A percentile compares a stretch with the other conserved stretches of the same genome.
phyloP scores from a whole-genome alignment of 1,284 basidiomycete species.

The Paramarasmius palmivorus region DNA sequence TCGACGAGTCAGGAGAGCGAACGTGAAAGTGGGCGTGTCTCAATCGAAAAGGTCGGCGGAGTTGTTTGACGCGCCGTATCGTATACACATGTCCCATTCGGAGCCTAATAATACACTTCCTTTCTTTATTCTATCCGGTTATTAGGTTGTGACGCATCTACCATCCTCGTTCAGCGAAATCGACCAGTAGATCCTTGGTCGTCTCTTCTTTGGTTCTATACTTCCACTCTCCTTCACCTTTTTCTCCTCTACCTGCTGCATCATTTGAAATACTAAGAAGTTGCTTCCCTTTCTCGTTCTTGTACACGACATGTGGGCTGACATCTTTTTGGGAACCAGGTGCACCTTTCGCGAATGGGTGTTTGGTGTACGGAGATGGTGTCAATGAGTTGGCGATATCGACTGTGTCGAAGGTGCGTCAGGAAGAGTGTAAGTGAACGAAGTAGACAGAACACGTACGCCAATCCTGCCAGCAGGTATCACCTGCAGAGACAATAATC shows the following conservation, averaged over 20 bases:
- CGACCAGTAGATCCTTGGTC: conserved; percentile 39
- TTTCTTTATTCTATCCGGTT: too few species aligned
- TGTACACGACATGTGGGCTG: conserved; percentile 28
- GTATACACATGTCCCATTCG: too few species aligned
- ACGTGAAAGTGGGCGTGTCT: too few species aligned
- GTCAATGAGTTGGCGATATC: conserved; percentile 29
- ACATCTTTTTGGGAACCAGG: conserved; percentile 28
- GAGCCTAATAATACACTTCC: too few species aligned
- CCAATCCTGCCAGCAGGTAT: conserved; percentile 32
- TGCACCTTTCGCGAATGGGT: conserved; percentile 27
- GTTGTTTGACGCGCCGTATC: too few species aligned
- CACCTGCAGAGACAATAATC: conserved; percentile 36
- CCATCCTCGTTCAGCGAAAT: conserved; percentile 43
- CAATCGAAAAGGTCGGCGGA: too few species aligned
- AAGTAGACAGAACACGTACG: conserved; percentile 20
- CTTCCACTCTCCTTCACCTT: conserved; percentile 17
- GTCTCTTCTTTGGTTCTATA: conserved; percentile 42
- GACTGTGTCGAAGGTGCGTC: conserved; percentile 16
- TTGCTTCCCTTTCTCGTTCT: conserved; percentile 35
- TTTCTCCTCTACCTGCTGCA: not conserved
- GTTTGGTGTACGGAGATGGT: conserved; percentile 24
- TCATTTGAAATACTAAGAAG: conserved; percentile 39
- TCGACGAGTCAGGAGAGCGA: too few species aligned
- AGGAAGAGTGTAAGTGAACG: conserved; percentile 4
- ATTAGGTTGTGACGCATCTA: conserved; percentile 12